Conservation (phyloP, 116 monocot genomes). For the Zostera marina region DNA sequence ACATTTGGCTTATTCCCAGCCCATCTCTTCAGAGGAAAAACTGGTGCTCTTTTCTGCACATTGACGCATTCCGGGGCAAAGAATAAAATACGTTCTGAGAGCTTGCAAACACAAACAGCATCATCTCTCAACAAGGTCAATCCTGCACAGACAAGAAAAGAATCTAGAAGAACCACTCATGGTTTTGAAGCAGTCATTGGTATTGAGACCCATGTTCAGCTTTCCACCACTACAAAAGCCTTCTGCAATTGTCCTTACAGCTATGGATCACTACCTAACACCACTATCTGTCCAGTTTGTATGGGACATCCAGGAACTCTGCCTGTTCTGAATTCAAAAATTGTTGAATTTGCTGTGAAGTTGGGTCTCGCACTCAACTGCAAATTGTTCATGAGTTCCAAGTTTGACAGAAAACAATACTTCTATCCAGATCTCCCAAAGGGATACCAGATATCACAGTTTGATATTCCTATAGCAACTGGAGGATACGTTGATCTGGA, state of each 20-base stretch:
- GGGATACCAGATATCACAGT: constrained; percentile 98
- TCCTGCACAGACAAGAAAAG: constrained; percentile 9
- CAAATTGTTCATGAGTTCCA: constrained; percentile 44
- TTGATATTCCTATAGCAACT: constrained; percentile 82
- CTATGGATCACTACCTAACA: constrained; percentile 75
- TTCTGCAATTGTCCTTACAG: constrained; percentile 80
- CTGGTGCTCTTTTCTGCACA: constrained; percentile 7
- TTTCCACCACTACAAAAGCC: constrained; percentile 76
- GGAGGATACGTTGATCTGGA: constrained; percentile 73
- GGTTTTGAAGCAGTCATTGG: constrained; percentile 81
- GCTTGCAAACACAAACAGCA: constrained; percentile 8
- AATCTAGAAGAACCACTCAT: constrained; percentile 13
- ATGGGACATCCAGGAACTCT: constrained; percentile 89
- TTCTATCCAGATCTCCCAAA: constrained; percentile 99
- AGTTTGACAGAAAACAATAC: constrained; percentile 98
- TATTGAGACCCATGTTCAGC: constrained; percentile 94
- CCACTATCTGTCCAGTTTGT: constrained; percentile 76
- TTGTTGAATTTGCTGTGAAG: constrained; percentile 73
- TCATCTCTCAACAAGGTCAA: constrained; percentile 1
- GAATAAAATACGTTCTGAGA: constrained; percentile 10
- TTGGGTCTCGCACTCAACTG: constrained; percentile 88
- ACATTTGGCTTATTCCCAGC: constrained; percentile 6
- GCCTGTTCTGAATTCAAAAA: constrained; percentile 69
- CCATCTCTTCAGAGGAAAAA: constrained; percentile 11
- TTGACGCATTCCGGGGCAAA: constrained; percentile 7